Evolutionary conservation across 495 filamentous ascomycete species (phyloP), one percentile per base, ranked within the genome.

Genomic region (Lentithecium fluviatile): DNA sequence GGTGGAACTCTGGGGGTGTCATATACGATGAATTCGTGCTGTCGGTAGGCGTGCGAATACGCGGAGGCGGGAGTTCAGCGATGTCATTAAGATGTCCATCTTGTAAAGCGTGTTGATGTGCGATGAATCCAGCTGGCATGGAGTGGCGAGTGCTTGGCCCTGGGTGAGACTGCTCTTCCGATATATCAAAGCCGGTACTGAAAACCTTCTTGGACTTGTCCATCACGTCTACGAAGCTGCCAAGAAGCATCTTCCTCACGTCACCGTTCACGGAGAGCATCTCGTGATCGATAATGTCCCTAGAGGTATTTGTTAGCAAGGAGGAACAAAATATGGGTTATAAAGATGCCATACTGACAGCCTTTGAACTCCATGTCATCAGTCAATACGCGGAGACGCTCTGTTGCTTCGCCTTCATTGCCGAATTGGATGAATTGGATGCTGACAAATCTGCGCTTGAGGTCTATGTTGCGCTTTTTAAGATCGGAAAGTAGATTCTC

Each of bases 381-480:
- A 56, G 74, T 72, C 11, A 76, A 56, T 7, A 58, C 52, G 25
- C 62, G 58, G 17, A 75, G 67, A 23, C 69, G 40, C 12, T 60
- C 45, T 0, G 42, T 60, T 2, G 67, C 72, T 26, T 65, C 51
- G 4, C 52, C 38, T 40, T 75, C 61, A 34, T 69, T 15, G 13
- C 72, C 72, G 52, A 75, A 75, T 29, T 64, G 62, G 13, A 75
- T 61, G 51, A 75, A 75, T 42, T 72, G 63, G 17, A 73, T 66
- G 38, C 62, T 73, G 11, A 71, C 62, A 12, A 54, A 62, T 0
- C 71, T 67, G 10, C 58, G 37, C 62, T 66, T 8, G 34, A 65
- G 45, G n/a, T n/a, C n/a, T n/a, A n/a, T n/a, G 5, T 56, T 56
- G 17, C 4, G 2, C 12, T 40, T 46, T 38, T 64, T 52, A 2